Base-by-base conservation (phyloP, 371 early-diverging fungal species). In the Syncephalastrum monosporum region DNA sequence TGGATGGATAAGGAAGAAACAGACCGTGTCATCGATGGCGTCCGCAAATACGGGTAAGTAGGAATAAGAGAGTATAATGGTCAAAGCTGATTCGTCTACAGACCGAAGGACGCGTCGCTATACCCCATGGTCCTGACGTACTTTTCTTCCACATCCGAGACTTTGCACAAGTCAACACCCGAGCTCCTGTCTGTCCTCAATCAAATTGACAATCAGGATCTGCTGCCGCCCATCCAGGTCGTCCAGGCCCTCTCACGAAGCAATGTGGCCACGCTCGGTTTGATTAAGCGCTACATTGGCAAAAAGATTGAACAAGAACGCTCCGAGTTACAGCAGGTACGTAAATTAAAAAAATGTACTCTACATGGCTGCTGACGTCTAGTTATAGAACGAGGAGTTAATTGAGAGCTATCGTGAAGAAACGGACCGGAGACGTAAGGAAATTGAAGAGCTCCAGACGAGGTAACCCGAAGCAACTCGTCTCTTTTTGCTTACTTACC, bases 221-320 rank as follows among this genome's bases (percentile, higher is more conserved):
- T 97, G 17, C 67, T 97, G 63, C 89, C 93, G 19, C 95, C 94
- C 13, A 71, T 96, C 45, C 89, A 95, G 58, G 92, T 97, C 3
- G 74, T 97, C 0, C 92, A 94, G 56, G 85, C 91, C 6, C 74
- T 95, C 13, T 83, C 92, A 0, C 84, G 89, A 47, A 92, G 91
- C 41, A 82, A 92, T 33, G 83, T 90, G 0, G 94, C 93, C 3
- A 93, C 93, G 0, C 74, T 97, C 56, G 95, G 92, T 0, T 87
- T 90, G 71, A 81, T 96, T 23, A 86, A 91, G 51, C 82, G 82
- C 17, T 95, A 92, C 60, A 81, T 97, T 50, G 81, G 87, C 19
- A 82, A 83, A 42, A 82, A 89, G 62, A 84, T 95, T 48, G 84
- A 89, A 58, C 72, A 82, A 7, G 93, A 93, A 50, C 73, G 82